Base-by-base conservation (phyloP, 345 rosid genomes). In the Gynandropsis gynandra region DNA sequence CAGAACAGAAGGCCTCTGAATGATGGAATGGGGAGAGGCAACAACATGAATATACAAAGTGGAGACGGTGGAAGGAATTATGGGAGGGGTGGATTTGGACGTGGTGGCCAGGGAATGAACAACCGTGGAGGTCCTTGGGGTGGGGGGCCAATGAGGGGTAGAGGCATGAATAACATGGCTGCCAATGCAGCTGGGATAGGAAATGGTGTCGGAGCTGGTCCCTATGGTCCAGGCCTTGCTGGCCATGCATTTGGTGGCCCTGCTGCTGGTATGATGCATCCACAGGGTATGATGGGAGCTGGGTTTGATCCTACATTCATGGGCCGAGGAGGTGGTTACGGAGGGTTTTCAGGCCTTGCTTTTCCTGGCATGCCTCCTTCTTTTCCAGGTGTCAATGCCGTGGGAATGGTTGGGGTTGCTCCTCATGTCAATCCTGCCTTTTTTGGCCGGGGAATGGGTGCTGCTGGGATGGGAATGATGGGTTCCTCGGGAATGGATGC, bases 391-490 rank as follows among this genome's bases (percentile, higher is more conserved):
- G 87, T 85, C 46, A 80, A 82, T 64, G 6, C 81, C 15, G 80
- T 85, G 95, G 85, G 90, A 59, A 76, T 85, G 75, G 77, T 81
- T 52, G 85, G 90, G 41, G 82, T 82, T 51, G 87, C 95, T 69
- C 95, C 95, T 69, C 95, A 85, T 70, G 85, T 85, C 50, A 85
- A 85, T 63, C 95, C 90, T 1, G 95, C 95, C 9, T 85, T 85
- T 59, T 85, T 82, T 47, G 80, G 75, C 38, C 46, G 81, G 11
- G 87, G 90, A 37, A 82, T 85, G 77, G 77, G 87, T 27, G 67
- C 76, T 52, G 74, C 72, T 63, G 85, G 76, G 32, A 66, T 74
- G 74, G 85, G 78, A 52, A 63, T 84, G 70, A 80, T 85, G 85
- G 77, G 75, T 33, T 64, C 69, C 45, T 48, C 85, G 21, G 95